Evolutionary conservation across 208 protist species (phyloP).

Genomic region (Acanthamoeba castellanii): DNA sequence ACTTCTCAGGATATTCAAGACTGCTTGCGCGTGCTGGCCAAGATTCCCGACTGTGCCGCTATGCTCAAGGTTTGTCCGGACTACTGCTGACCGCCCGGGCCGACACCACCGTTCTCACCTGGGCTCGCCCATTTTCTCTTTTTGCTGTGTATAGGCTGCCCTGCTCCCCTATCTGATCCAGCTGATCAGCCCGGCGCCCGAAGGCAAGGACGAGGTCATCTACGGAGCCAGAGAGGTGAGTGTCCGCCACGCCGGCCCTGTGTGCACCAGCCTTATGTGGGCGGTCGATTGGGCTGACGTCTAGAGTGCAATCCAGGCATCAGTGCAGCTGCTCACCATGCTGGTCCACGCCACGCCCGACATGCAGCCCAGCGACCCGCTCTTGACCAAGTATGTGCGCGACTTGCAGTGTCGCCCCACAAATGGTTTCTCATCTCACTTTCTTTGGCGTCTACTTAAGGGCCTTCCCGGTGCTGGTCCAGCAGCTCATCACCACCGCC

Average conservation of each 20-base stretch:
- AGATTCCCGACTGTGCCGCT: constrained; percentile 1
- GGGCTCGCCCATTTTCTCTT: background rate
- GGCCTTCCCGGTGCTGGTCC: constrained; percentile 44
- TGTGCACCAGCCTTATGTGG: background rate
- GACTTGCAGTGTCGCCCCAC: background rate
- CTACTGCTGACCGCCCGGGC: no score
- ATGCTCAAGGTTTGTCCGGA: constrained; percentile 20
- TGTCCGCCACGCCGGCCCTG: background rate
- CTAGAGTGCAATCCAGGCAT: background rate
- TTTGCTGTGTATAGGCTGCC: background rate
- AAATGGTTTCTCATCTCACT: background rate
- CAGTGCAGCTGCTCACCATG: constrained; percentile 11
- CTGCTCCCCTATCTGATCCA: constrained; percentile 21
- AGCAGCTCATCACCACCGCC: constrained; percentile 24
- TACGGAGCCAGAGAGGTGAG: constrained; percentile 46
- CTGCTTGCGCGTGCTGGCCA: background rate
- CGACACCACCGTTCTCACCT: no score
- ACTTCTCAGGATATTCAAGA: constrained; percentile 32
- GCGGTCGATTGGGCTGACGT: background rate
- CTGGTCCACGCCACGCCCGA: constrained; percentile 13
- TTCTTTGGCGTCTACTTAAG: background rate
- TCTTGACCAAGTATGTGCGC: background rate
- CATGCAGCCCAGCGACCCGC: constrained; percentile 6
- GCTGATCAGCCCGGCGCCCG: background rate
- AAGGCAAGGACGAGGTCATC: background rate